Evolutionary conservation across 495 filamentous ascomycete species (phyloP).

Genomic region (Schizothecium vesticola): DNA sequence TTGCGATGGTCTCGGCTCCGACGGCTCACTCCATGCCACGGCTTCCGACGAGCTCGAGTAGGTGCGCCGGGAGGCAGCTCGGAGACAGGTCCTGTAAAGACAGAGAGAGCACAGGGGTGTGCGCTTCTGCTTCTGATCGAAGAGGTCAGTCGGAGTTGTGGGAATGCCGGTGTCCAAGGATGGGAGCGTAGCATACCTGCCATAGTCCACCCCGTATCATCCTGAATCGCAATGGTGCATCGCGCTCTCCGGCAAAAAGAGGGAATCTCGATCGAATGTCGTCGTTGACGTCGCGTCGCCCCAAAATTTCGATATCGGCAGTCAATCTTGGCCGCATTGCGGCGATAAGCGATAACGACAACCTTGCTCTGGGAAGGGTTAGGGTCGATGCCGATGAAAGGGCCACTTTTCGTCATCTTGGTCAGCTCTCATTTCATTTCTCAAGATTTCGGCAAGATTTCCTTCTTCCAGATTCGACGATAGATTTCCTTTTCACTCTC

Average conservation of each 20-base stretch:
- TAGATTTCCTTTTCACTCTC: neutral
- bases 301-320: conserved; percentile 23
- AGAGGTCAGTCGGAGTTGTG: neutral
- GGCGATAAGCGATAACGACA: neutral
- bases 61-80: neutral
- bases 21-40: neutral
- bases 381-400: neutral
- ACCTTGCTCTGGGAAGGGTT: neutral
- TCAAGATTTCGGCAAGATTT: neutral
- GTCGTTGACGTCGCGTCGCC: neutral
- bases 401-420: neutral
- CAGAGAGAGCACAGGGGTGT: conserved; percentile 26
- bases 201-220: conserved; percentile 34
- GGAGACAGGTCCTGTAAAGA: conserved; percentile 10
- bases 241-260: conserved; percentile 11
- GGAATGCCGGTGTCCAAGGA: neutral
- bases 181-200: conserved; percentile 19
- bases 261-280: neutral
- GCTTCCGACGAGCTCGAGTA: neutral
- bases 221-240: conserved; percentile 20
- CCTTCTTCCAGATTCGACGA: neutral
- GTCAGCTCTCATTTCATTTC: neutral
- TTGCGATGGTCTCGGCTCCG: neutral
- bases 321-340: neutral
- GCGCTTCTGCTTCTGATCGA: conserved; percentile 19